phyloP scores from a whole-genome alignment of 768 basidiomycete genomes.

The Sporobolomyces pararoseus region DNA sequence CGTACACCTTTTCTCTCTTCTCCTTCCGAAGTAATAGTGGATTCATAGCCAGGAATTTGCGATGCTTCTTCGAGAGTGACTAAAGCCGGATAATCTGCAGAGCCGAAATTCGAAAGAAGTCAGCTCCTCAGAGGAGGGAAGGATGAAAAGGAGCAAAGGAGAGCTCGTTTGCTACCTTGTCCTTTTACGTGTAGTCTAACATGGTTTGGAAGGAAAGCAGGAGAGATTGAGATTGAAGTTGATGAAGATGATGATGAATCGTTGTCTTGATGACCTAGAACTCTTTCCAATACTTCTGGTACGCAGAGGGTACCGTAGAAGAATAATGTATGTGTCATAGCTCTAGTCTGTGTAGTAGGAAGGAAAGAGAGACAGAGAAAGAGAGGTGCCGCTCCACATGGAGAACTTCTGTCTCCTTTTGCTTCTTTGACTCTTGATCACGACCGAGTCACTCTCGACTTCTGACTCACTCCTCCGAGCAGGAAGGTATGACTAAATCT shows the following conservation, averaged over 20 bases:
- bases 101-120: too few relatives aligned
- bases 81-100: constrained; percentile 74
- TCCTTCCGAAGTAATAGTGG: too few relatives aligned
- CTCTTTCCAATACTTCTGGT: constrained; percentile 71
- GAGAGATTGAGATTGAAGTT: too few relatives aligned
- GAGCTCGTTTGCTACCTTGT: constrained; percentile 49
- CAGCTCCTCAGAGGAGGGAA: too few relatives aligned
- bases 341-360: neutral
- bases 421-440: too few relatives aligned
- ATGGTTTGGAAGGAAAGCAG: constrained; percentile 72
- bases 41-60: too few relatives aligned
- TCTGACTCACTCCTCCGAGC: too few relatives aligned
- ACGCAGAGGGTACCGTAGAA: constrained; percentile 75
- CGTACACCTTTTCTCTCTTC: constrained; percentile 59
- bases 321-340: constrained; percentile 45
- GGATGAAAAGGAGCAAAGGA: too few relatives aligned
- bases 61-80: constrained; percentile 59
- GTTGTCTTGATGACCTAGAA: constrained; percentile 65
- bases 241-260: constrained; percentile 62
- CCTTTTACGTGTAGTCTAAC: constrained; percentile 75
- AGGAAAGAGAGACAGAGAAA: neutral
- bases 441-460: neutral
- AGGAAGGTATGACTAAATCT: too few relatives aligned
- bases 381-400: too few relatives aligned
- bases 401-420: too few relatives aligned